These are phyloP conservation scores for Trichoderma erinaceum DNA, from an alignment of 495 filamentous ascomycete genomes.

Conservation along the genomic window DNA sequence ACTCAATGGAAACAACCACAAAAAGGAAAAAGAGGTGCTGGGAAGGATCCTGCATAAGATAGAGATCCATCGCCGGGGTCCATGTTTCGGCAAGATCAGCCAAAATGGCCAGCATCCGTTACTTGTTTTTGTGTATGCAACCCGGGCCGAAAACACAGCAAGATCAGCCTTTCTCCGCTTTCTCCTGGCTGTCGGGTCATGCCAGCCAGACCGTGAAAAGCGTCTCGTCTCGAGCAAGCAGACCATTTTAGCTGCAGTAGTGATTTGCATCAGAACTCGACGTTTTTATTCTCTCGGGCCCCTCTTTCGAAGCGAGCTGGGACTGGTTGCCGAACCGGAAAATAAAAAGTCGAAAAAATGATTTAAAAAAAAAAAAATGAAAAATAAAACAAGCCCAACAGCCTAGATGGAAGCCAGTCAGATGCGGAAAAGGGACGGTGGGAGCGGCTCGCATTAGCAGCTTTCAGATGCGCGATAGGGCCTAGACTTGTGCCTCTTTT, in stretches of 20 bases:
- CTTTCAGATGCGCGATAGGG: too few species aligned
- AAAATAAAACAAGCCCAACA: neutral
- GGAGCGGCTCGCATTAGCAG: too few species aligned
- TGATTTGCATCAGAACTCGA: neutral
- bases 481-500: too few species aligned
- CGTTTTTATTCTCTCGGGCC: neutral
- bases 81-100: too few species aligned
- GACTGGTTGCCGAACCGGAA: neutral
- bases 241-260: slow-evolving; percentile 13
- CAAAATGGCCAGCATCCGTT: too few species aligned
- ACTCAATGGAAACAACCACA: neutral
- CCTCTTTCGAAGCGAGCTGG: neutral
- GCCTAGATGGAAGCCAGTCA: too few species aligned
- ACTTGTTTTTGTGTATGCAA: neutral
- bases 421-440: too few species aligned
- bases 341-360: neutral
- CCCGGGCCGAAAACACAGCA: neutral
- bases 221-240: neutral
- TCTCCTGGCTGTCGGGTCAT: neutral
- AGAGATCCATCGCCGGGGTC: too few species aligned
- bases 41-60: too few species aligned
- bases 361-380: neutral
- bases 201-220: neutral
- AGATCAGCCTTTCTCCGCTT: neutral
- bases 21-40: neutral